phyloP scores from a whole-genome alignment of 768 basidiomycete genomes.

The Floccularia luteovirens region DNA sequence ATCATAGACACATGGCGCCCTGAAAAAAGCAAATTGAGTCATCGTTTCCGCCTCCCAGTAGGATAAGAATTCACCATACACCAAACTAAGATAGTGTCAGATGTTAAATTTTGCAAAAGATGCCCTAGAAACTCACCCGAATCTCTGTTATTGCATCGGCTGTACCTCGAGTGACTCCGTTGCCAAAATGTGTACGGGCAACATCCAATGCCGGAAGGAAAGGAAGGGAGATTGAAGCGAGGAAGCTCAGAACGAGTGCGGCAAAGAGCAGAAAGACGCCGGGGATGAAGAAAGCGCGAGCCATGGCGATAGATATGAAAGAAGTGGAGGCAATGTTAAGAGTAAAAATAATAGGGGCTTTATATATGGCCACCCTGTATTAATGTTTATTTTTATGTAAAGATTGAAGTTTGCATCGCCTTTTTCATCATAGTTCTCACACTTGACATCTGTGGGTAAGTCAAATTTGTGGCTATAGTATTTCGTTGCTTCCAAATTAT shows the following conservation, averaged over 20 bases:
- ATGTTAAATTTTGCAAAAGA: not conserved
- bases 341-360: not conserved
- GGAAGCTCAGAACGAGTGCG: conserved; percentile 59
- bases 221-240: conserved; percentile 68
- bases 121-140: conserved; percentile 36
- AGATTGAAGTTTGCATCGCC: too few species aligned
- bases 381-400: too few species aligned
- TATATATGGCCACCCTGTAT: too few species aligned
- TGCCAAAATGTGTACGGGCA: conserved; percentile 44
- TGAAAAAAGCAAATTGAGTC: conserved; percentile 14
- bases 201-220: conserved; percentile 62
- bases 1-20: conserved; percentile 56
- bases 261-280: conserved; percentile 44
- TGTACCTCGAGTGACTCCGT: conserved; percentile 15
- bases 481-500: too few species aligned
- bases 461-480: too few species aligned
- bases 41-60: not conserved
- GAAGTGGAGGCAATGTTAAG: not conserved
- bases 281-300: conserved; percentile 52
- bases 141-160: conserved; percentile 31
- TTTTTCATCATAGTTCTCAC: too few species aligned
- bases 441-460: too few species aligned
- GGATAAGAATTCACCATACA: conserved; percentile 43
- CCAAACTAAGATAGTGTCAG: conserved; percentile 43
- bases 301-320: conserved; percentile 12